Base-by-base conservation (phyloP, 306 rosid species). In the Astragalus glycyphyllos region DNA sequence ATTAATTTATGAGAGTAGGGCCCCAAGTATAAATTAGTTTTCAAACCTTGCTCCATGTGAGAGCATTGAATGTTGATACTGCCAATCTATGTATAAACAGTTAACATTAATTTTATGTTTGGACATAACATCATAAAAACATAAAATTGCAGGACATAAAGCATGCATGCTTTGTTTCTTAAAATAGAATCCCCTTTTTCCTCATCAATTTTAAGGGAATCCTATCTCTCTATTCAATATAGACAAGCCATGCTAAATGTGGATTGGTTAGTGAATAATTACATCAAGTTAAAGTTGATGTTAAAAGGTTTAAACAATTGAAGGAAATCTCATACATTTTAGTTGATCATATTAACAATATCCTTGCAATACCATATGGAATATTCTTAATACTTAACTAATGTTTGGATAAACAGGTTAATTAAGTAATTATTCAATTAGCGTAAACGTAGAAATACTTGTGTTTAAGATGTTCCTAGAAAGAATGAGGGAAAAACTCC, bases 111-210 rank as follows among this genome's bases (percentile, higher is more conserved):
- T 48, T 49, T 58, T 48, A 13, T 72, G 78, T 72, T 13, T 1
- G n/a, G 56, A 14, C 68, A 76, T 51, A 71, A 35, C 58, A 47
- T 31, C 71, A 13, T 31, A 55, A 29, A 13, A 47, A 31, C 71
- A 13, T 31, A 55, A 29, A 13, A 65, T 54, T 57, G 23, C 54
- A 4, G 66, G 29, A 55, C 2, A 0, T 9, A 57, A 20, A 55
- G 61, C 42, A 58, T 63, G 61, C 42, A 58, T 63, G 8, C 34
- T 41, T 65, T 12, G n/a, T 58, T 65, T 78, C 77, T 56, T 35
- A 35, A 54, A 54, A 20, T 71, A 58, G 69, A 62, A 29, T 13
- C 59, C 4, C 23, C 0, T 6, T 29, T 68, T 46, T 17, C 65
- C 69, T 9, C 47, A 68, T 20, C 23, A 34, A 53, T 32, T 23